Evolutionary conservation across 345 rosid species (phyloP).

Genomic region (Citrus medica): DNA sequence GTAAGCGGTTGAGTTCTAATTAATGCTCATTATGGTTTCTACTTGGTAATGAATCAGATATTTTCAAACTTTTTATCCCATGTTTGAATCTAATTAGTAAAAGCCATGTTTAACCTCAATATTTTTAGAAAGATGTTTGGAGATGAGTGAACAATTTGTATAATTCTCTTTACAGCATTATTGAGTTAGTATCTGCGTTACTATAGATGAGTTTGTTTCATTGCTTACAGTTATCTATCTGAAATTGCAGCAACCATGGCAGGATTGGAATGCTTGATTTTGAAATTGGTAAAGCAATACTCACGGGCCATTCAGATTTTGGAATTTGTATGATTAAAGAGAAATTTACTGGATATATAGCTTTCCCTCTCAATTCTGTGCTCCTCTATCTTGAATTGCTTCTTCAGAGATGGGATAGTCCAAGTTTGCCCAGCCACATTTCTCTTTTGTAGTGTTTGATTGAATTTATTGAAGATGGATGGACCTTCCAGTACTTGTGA

Average conservation of each 20-base stretch:
- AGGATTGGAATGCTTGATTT: conserved; percentile 31
- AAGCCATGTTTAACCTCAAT: not conserved
- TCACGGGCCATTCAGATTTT: conserved; percentile 12
- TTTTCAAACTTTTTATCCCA: not conserved
- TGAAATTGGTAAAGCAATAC: conserved; percentile 14
- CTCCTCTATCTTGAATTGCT: conserved; percentile 15
- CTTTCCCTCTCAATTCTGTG: conserved; percentile 15
- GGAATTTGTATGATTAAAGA: conserved; percentile 32
- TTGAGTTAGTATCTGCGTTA: not conserved
- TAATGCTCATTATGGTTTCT: not conserved
- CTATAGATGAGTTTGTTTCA: not conserved
- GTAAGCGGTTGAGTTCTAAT: not conserved
- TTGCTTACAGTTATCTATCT: not conserved
- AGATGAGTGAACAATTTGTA: not conserved
- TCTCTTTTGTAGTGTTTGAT: conserved; percentile 11
- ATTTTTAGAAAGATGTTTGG: not conserved
- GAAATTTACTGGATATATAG: conserved; percentile 13
- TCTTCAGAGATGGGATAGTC: conserved; percentile 42
- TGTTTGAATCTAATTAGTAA: not conserved
- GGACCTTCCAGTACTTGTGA: conserved; percentile 37
- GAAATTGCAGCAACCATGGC: conserved; percentile 14
- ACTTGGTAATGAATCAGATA: not conserved
- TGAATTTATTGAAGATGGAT: conserved; percentile 34
- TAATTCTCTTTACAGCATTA: not conserved
- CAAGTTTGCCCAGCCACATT: not conserved